Percentiles rank a stretch among this genome's conserved stretches.
Conservation (phyloP, 2,329 filamentous ascomycete species). For the Lecanicillium sp. region DNA sequence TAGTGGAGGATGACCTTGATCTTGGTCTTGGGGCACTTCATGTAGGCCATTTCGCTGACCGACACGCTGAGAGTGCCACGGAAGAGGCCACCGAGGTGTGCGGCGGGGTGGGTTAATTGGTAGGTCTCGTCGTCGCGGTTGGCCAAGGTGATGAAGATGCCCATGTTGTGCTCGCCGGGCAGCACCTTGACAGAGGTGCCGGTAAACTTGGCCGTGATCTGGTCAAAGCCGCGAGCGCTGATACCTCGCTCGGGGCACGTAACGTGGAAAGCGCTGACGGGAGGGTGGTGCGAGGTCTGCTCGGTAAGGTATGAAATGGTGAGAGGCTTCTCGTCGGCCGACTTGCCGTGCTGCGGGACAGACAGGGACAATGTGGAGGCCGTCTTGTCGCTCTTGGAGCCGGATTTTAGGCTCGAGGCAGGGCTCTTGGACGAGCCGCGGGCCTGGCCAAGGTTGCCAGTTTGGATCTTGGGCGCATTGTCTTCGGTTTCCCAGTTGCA, state of each 20-base stretch:
- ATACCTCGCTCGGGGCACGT: constrained; percentile 89
- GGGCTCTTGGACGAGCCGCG: constrained; percentile 30
- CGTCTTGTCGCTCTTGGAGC: constrained; percentile 34
- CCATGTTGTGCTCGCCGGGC: constrained; percentile 87
- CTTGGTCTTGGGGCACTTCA: constrained; percentile 83
- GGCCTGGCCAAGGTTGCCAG: constrained; percentile 29
- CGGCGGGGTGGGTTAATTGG: constrained; percentile 89
- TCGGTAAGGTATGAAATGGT: constrained; percentile 92
- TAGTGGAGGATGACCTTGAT: constrained; percentile 92
- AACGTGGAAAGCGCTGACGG: constrained; percentile 91
- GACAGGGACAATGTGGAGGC: constrained; percentile 43
- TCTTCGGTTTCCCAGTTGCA: constrained; percentile 95
- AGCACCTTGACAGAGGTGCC: constrained; percentile 89
- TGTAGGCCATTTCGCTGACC: constrained; percentile 81
- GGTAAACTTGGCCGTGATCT: constrained; percentile 95
- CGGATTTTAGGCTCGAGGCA: constrained; percentile 40
- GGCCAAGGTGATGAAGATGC: constrained; percentile 86
- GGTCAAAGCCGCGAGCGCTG: constrained; percentile 83
- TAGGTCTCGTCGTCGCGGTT: constrained; percentile 82
- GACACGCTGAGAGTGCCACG: constrained; percentile 83
- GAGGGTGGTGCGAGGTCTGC: constrained; percentile 95
- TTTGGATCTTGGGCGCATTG: constrained; percentile 58
- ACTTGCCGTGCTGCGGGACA: constrained; percentile 38
- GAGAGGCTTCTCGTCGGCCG: constrained; percentile 44
- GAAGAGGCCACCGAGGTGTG: constrained; percentile 80